Evolutionary conservation across 192 early-diverging fungal genomes (phyloP).

Genomic region (Rhizophagus sp.): DNA sequence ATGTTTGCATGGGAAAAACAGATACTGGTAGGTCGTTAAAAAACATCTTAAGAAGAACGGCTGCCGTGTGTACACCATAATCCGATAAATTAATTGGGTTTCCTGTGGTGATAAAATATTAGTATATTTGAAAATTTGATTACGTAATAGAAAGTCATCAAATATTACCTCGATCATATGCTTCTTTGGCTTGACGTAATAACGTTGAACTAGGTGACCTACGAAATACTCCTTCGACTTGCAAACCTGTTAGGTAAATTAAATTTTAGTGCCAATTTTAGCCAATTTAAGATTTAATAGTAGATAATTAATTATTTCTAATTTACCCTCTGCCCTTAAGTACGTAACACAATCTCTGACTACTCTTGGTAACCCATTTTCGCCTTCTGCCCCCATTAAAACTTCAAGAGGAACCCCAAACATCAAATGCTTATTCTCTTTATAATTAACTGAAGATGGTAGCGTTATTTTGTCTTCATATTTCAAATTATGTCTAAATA

Average conservation of each 20-base stretch:
- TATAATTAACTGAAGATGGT: slow-evolving; percentile 32
- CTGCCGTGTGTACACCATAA: slow-evolving; percentile 79
- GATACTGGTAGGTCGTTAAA: slow-evolving; percentile 80
- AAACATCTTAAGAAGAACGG: slow-evolving; percentile 81
- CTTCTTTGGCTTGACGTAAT: slow-evolving; percentile 64
- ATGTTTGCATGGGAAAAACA: slow-evolving; percentile 65
- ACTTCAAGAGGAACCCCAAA: slow-evolving; percentile 79
- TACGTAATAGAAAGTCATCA: not conserved
- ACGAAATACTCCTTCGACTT: slow-evolving; percentile 83
- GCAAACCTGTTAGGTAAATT: slow-evolving; percentile 52
- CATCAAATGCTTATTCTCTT: slow-evolving; percentile 43
- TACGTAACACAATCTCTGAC: slow-evolving; percentile 72
- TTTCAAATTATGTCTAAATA: slow-evolving; percentile 42
- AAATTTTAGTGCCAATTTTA: not conserved
- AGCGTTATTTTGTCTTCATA: slow-evolving; percentile 45
- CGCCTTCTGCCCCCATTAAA: slow-evolving; percentile 75
- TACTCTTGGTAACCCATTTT: slow-evolving; percentile 74
- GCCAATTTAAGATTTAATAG: not conserved
- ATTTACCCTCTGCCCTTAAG: slow-evolving; percentile 63
- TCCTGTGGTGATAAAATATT: slow-evolving; percentile 31
- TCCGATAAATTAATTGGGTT: slow-evolving; percentile 57
- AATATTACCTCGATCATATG: slow-evolving; percentile 51
- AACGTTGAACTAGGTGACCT: slow-evolving; percentile 74
- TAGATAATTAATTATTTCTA: too few species aligned
- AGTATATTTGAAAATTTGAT: not conserved